phyloP scores from a whole-genome alignment of 2,329 filamentous ascomycete genomes.

The Colletotrichum sp. region DNA sequence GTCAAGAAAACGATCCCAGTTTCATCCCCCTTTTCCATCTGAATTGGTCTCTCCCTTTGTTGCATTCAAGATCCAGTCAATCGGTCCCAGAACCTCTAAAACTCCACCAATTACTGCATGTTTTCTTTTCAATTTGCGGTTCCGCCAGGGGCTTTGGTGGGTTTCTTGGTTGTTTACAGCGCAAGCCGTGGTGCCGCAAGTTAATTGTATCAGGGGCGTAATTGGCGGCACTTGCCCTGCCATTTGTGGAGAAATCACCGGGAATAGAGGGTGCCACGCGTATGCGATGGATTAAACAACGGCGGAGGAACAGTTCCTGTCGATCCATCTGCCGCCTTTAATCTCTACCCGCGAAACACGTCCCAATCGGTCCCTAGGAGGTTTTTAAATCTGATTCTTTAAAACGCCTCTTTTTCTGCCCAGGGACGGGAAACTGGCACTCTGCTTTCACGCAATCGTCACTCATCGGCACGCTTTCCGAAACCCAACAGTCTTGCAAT shows the following conservation, averaged over 20 bases:
- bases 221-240: not conserved
- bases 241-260: not conserved
- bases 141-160: not conserved
- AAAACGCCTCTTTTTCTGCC: not conserved
- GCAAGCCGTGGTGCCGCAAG: not conserved
- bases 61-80: not conserved
- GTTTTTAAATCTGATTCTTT: not conserved
- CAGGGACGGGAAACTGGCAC: not conserved
- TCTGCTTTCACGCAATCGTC: not conserved
- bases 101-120: not conserved
- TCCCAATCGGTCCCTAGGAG: not conserved
- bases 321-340: slow-evolving; percentile 9
- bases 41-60: not conserved
- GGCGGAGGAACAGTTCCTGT: not conserved
- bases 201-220: not conserved
- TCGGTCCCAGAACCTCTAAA: not conserved
- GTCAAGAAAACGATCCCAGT: not conserved
- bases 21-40: not conserved
- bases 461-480: not conserved
- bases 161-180: not conserved
- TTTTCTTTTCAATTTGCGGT: not conserved
- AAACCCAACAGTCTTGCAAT: not conserved
- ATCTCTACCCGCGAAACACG: not conserved
- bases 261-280: not conserved
- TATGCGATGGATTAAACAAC: not conserved